Evolutionary conservation across 2,329 filamentous ascomycete genomes (phyloP).

Genomic region (Lojkania enalia): DNA sequence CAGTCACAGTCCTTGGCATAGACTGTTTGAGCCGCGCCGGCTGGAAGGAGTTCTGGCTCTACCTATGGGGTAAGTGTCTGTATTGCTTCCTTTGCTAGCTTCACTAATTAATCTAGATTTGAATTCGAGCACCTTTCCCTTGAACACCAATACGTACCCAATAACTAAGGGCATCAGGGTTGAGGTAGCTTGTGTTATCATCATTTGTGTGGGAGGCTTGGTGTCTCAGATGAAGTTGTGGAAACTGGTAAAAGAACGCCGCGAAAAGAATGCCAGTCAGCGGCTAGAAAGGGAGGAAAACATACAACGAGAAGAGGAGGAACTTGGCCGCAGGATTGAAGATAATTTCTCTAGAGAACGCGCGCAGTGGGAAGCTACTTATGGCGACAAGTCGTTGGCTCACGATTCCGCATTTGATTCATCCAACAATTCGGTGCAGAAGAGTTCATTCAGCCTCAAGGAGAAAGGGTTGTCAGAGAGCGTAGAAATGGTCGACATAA

Average conservation of each 20-base stretch:
- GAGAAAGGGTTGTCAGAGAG: conserved; percentile 47
- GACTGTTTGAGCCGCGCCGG: conserved; percentile 91
- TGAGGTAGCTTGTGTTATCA: conserved; percentile 76
- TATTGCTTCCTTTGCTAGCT: too few relatives aligned
- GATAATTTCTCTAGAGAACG: conserved; percentile 64
- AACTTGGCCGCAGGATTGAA: conserved; percentile 69
- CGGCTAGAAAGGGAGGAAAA: conserved; percentile 59
- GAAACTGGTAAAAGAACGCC: conserved; percentile 69
- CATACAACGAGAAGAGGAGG: conserved; percentile 68
- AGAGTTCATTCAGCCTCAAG: conserved; percentile 36
- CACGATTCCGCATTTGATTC: conserved; percentile 58
- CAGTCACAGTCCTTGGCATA: conserved; percentile 77
- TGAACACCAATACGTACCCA: conserved; percentile 76
- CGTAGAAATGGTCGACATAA: conserved; percentile 62
- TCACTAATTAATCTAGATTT: conserved; percentile 53
- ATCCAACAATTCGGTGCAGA: conserved; percentile 38
- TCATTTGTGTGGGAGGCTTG: conserved; percentile 74
- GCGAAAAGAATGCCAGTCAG: conserved; percentile 51
- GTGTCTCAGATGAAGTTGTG: conserved; percentile 85
- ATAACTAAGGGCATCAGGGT: conserved; percentile 84
- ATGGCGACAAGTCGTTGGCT: conserved; percentile 62
- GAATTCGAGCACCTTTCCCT: conserved; percentile 76
- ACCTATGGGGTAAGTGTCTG: conserved; percentile 70
- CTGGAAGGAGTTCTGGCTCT: conserved; percentile 94
- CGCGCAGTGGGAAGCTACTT: conserved; percentile 74